Conservation (phyloP, 2,329 filamentous ascomycete genomes). For the Cyclaneusma minus region DNA sequence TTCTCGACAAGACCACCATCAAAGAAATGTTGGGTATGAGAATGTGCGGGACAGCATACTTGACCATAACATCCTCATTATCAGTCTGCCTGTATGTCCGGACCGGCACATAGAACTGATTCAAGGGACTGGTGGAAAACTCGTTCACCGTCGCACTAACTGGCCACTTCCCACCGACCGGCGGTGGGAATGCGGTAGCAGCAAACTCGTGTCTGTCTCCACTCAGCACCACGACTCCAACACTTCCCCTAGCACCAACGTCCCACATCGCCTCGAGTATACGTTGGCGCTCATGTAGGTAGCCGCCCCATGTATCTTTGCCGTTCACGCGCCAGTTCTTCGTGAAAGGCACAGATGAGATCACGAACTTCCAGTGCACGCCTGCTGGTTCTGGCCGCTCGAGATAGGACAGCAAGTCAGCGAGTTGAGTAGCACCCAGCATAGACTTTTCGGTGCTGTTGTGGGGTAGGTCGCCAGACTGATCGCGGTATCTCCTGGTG, state of each 20-base stretch:
- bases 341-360: slow-evolving; percentile 85
- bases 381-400: slow-evolving; percentile 54
- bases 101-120: slow-evolving; percentile 83
- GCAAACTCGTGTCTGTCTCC: slow-evolving; percentile 97
- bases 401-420: slow-evolving; percentile 67
- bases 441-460: slow-evolving; percentile 63
- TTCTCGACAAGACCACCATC: not conserved
- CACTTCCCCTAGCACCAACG: slow-evolving; percentile 49
- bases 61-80: slow-evolving; percentile 66
- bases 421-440: slow-evolving; percentile 65
- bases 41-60: slow-evolving; percentile 33
- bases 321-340: slow-evolving; percentile 92
- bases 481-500: slow-evolving; percentile 70
- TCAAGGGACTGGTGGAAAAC: slow-evolving; percentile 81
- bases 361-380: slow-evolving; percentile 85
- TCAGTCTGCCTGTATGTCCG: slow-evolving; percentile 73
- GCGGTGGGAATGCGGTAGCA: slow-evolving; percentile 64
- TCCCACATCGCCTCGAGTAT: slow-evolving; percentile 91
- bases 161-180: slow-evolving; percentile 43
- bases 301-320: slow-evolving; percentile 88
- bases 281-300: slow-evolving; percentile 60
- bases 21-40: not conserved
- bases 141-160: slow-evolving; percentile 60
- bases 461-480: slow-evolving; percentile 43
- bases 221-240: slow-evolving; percentile 70